These are phyloP conservation scores for Termitomyces bulborhizus DNA, from an alignment of 768 basidiomycete species.

Conservation along the genomic window DNA sequence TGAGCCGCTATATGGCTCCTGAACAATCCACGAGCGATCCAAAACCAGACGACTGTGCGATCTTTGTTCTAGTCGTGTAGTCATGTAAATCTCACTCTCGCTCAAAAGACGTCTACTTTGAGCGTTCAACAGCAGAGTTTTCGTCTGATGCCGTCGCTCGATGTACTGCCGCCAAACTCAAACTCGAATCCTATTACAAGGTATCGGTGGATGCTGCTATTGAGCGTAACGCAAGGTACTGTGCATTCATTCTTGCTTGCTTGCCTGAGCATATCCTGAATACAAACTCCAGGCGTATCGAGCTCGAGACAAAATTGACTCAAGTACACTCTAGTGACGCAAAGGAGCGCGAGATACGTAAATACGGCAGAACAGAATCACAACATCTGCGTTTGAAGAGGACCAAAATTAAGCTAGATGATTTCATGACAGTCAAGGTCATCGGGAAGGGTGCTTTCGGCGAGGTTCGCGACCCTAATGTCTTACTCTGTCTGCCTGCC, in stretches of 20 bases:
- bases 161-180: slow-evolving; percentile 90
- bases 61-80: slow-evolving; percentile 1
- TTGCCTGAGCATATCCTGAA: neutral
- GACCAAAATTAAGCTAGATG: slow-evolving; percentile 87
- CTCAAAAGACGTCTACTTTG: slow-evolving; percentile 88
- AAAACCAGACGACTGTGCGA: slow-evolving; percentile 41
- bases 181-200: slow-evolving; percentile 97
- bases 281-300: slow-evolving; percentile 60
- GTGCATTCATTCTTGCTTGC: neutral
- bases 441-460: slow-evolving; percentile 99
- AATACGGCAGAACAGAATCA: slow-evolving; percentile 81
- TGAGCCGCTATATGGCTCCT: slow-evolving; percentile 27
- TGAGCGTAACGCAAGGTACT: slow-evolving; percentile 86
- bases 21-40: slow-evolving; percentile 31
- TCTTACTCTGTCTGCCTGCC: neutral
- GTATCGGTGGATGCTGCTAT: slow-evolving; percentile 96
- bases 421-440: slow-evolving; percentile 96
- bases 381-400: slow-evolving; percentile 88
- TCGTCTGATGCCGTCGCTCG: slow-evolving; percentile 84
- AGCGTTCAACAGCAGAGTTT: slow-evolving; percentile 77
- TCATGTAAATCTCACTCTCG: slow-evolving; percentile 15
- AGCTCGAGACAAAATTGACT: slow-evolving; percentile 78
- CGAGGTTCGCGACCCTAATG: slow-evolving; percentile 51
- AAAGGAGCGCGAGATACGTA: slow-evolving; percentile 83
- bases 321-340: slow-evolving; percentile 73